Conservation (phyloP, 1,284 basidiomycete genomes). For the Boletus albobrunnescens region DNA sequence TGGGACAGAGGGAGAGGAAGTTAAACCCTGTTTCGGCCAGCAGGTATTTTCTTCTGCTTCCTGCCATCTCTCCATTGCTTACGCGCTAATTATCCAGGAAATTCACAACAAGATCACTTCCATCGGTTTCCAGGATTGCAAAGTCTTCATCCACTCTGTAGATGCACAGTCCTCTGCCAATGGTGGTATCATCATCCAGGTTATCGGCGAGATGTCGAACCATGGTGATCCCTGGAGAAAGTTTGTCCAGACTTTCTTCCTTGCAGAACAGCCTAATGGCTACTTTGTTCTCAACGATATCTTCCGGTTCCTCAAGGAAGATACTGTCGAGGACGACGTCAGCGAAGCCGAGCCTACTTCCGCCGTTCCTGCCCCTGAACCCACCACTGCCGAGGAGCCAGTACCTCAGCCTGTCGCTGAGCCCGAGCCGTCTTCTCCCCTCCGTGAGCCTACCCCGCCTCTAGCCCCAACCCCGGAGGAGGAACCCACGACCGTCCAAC, state of each 20-base stretch:
- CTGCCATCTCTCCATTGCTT: neutral
- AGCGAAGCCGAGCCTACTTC: slow-evolving; percentile 38
- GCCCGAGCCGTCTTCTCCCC: slow-evolving; percentile 13
- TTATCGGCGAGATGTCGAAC: slow-evolving; percentile 98
- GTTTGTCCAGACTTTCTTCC: slow-evolving; percentile 99
- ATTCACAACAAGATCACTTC: slow-evolving; percentile 95
- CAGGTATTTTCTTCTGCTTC: slow-evolving; percentile 50
- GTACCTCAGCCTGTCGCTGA: slow-evolving; percentile 18
- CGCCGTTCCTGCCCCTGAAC: slow-evolving; percentile 34
- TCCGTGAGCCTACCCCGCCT: slow-evolving; percentile 31
- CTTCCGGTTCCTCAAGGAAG: slow-evolving; percentile 98
- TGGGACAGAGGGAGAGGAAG: slow-evolving; percentile 92
- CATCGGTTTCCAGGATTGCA: slow-evolving; percentile 94
- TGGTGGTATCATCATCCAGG: slow-evolving; percentile 97
- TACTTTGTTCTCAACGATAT: slow-evolving; percentile 99
- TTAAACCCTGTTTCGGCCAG: slow-evolving; percentile 85
- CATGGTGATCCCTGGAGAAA: slow-evolving; percentile 90
- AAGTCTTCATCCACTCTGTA: slow-evolving; percentile 95
- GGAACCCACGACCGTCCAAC: slow-evolving; percentile 28
- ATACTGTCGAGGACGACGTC: slow-evolving; percentile 78
- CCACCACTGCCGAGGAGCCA: slow-evolving; percentile 34
- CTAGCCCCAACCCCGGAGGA: slow-evolving; percentile 39
- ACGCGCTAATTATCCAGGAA: slow-evolving; percentile 56
- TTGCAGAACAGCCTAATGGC: slow-evolving; percentile 97
- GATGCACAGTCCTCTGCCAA: slow-evolving; percentile 91